A percentile compares a stretch with the other conserved stretches of the same genome.
Evolutionary conservation across 2,329 filamentous ascomycete species (phyloP).

Genomic region (Colletotrichum tabaci): DNA sequence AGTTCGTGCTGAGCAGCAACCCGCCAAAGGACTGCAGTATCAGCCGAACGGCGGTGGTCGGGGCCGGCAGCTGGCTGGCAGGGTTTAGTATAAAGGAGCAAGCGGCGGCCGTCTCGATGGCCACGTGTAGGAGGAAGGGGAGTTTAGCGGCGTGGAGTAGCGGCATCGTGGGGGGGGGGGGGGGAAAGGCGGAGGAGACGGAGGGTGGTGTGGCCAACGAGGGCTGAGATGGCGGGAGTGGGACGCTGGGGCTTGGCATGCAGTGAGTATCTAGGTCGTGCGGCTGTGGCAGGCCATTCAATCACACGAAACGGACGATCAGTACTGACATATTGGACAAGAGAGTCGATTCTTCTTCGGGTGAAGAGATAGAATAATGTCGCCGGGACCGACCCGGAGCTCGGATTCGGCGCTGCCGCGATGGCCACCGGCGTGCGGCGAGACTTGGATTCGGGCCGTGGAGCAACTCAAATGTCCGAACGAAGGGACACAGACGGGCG

Average conservation of each 20-base stretch:
- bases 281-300: background rate
- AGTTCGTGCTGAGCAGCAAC: slow-evolving; percentile 60
- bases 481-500: background rate
- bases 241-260: background rate
- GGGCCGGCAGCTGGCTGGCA: slow-evolving; percentile 57
- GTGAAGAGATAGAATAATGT: background rate
- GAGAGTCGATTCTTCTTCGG: background rate
- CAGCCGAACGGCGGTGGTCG: slow-evolving; percentile 57
- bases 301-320: background rate
- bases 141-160: slow-evolving; percentile 42
- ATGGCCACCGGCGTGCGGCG: slow-evolving; percentile 6
- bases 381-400: slow-evolving; percentile 1
- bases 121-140: slow-evolving; percentile 56
- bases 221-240: background rate
- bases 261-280: background rate
- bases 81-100: slow-evolving; percentile 62
- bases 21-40: slow-evolving; percentile 65
- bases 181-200: no score
- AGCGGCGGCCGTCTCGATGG: slow-evolving; percentile 60
- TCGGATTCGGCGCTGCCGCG: background rate
- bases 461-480: slow-evolving; percentile 35
- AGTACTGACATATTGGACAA: background rate
- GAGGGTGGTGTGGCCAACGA: background rate
- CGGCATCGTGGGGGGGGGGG: slow-evolving; percentile 43
- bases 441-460: slow-evolving; percentile 22